These are phyloP conservation scores for Kwoniella newhampshirensis DNA, from an alignment of 768 basidiomycete species.

Conservation along the genomic window DNA sequence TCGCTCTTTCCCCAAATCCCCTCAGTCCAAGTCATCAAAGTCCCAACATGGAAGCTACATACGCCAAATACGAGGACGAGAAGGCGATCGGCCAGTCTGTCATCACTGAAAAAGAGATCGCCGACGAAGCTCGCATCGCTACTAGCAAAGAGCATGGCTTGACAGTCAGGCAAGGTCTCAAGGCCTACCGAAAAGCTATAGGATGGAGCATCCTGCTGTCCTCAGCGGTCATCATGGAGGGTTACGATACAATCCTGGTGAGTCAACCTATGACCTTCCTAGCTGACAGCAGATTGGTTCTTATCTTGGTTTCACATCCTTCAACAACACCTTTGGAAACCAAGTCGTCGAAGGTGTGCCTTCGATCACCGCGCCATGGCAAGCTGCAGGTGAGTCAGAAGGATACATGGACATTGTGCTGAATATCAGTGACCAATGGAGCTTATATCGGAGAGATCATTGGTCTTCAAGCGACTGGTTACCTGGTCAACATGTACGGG, in stretches of 20 bases:
- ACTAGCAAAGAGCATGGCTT: conserved; percentile 31
- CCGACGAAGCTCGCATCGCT: conserved; percentile 3
- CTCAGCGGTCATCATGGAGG: conserved; percentile 39
- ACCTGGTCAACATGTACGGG: conserved; percentile 9
- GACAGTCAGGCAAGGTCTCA: conserved; percentile 36
- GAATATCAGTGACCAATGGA: conserved; percentile 36
- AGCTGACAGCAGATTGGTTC: conserved; percentile 2
- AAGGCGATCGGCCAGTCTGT: background rate
- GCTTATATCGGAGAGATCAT: conserved; percentile 49
- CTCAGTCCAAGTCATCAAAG: too few species aligned
- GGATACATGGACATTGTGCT: background rate
- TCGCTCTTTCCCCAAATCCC: too few species aligned
- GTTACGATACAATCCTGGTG: conserved; percentile 16
- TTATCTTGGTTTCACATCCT: conserved; percentile 3
- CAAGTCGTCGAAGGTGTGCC: conserved; percentile 53
- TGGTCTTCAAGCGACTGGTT: conserved; percentile 24
- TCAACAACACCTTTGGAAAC: conserved; percentile 34
- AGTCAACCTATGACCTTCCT: background rate
- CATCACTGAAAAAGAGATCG: background rate
- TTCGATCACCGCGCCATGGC: conserved; percentile 21
- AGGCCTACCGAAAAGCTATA: conserved; percentile 44
- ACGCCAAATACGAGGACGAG: too few species aligned
- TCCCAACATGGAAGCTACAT: too few species aligned
- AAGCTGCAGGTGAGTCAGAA: conserved; percentile 10
- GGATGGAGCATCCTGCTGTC: conserved; percentile 34